Base-by-base conservation (phyloP, 192 early-diverging fungal genomes). In the Bifiguratus adelaidae region DNA sequence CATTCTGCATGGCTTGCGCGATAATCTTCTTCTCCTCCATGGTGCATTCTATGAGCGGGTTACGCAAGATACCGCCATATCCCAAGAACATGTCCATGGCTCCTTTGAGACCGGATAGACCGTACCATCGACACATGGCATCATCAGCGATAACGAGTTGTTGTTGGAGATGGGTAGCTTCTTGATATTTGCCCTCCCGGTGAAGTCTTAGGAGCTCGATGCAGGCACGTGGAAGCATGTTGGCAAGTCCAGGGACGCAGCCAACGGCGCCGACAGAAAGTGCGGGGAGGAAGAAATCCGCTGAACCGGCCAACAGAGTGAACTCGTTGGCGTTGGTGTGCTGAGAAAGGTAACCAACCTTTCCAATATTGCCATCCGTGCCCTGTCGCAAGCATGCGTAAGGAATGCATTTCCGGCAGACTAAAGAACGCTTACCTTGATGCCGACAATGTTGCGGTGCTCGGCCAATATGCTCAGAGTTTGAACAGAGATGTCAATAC, bases 331-430 rank as follows among this genome's bases (percentile, higher is more conserved):
- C 38, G 38, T 47, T 16, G 11, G 53, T 62, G 25, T 61, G 47
- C 1, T 38, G 22, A 40, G 54, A 41, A 11, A 63, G 36, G 41
- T 52, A 41, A 35, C 48, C 61, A n/a, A 63, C 50, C 47, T 63
- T 63, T 16, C 61, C 61, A 38, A 63, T 52, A 40, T 63, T 63
- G 25, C 55, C 61, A 22, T 63, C 61, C 11, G 61, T 63, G 11
- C 49, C 61, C n/a, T n/a, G n/a, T n/a, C n/a, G n/a, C n/a, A n/a
- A n/a, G n/a, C n/a, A n/a, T n/a, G n/a, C n/a, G n/a, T n/a, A n/a
- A n/a, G n/a, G n/a, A n/a, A n/a, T n/a, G n/a, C n/a, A n/a, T n/a
- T n/a, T n/a, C n/a, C n/a, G n/a, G n/a, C n/a, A n/a, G n/a, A n/a
- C n/a, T n/a, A n/a, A n/a, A n/a, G n/a, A n/a, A n/a, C n/a, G n/a